Evolutionary conservation across 1,139 yeast genomes (phyloP).

Genomic region (Suhomyces maxii): DNA sequence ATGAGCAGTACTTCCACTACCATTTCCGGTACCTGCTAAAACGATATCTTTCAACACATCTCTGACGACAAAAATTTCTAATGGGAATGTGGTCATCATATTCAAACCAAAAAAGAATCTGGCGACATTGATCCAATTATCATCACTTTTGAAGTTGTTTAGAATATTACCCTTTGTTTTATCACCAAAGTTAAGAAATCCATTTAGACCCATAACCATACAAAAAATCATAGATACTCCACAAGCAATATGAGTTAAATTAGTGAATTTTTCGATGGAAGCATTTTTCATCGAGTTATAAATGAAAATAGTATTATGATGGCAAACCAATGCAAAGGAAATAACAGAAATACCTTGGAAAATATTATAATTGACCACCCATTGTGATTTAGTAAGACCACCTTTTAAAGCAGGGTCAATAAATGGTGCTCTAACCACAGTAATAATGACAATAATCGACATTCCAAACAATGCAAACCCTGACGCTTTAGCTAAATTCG

Average conservation of each 20-base stretch:
- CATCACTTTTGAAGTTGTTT: slow-evolving; percentile 80
- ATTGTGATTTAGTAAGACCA: slow-evolving; percentile 41
- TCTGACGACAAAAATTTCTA: slow-evolving; percentile 86
- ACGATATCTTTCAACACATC: slow-evolving; percentile 76
- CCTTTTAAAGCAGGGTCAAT: slow-evolving; percentile 51
- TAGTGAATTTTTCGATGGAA: slow-evolving; percentile 69
- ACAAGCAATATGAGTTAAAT: slow-evolving; percentile 82
- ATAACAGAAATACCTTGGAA: slow-evolving; percentile 91
- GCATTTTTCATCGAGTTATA: slow-evolving; percentile 81
- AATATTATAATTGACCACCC: slow-evolving; percentile 63
- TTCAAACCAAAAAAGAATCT: slow-evolving; percentile 90
- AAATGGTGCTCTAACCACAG: slow-evolving; percentile 72
- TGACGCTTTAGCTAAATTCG: slow-evolving; percentile 84
- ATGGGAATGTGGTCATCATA: slow-evolving; percentile 90
- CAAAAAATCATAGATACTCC: slow-evolving; percentile 80
- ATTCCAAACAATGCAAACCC: slow-evolving; percentile 84
- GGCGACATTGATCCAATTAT: slow-evolving; percentile 75
- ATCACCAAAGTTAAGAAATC: slow-evolving; percentile 72
- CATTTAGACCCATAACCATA: slow-evolving; percentile 75
- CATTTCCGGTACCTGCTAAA: slow-evolving; percentile 20
- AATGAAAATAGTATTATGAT: slow-evolving; percentile 87
- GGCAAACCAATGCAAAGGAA: slow-evolving; percentile 93
- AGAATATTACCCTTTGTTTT: slow-evolving; percentile 83
- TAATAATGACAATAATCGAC: slow-evolving; percentile 73
- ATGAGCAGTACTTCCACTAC: slow-evolving; percentile 33